Evolutionary conservation across 257 asterid genomes (phyloP).

Genomic region (Pogostemon cablin): DNA sequence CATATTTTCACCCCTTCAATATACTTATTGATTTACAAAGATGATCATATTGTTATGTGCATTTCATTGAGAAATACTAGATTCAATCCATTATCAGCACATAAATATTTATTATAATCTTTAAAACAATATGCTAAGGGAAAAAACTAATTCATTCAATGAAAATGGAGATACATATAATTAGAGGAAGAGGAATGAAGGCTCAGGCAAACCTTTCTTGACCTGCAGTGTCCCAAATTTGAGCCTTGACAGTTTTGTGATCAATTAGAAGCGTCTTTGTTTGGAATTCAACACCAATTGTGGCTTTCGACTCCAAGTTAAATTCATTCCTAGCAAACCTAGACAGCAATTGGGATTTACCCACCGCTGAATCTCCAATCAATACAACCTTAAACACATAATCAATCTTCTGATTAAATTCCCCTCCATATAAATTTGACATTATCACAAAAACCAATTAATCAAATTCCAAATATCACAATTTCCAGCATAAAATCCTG

Average conservation of each 20-base stretch:
- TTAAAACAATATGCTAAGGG: background rate
- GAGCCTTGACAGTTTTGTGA: slow-evolving; percentile 82
- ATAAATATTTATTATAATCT: background rate
- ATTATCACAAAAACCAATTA: slow-evolving; percentile 39
- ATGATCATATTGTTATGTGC: too few relatives aligned
- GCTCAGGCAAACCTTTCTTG: slow-evolving; percentile 62
- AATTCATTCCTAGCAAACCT: slow-evolving; percentile 91
- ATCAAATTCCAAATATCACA: slow-evolving; percentile 32
- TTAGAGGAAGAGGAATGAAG: background rate
- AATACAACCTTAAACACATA: slow-evolving; percentile 83
- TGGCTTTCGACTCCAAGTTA: slow-evolving; percentile 82
- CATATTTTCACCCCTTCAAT: background rate
- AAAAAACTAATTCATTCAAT: background rate
- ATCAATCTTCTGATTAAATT: slow-evolving; percentile 81
- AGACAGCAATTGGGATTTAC: slow-evolving; percentile 87
- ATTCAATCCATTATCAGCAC: background rate
- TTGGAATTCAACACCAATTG: slow-evolving; percentile 90
- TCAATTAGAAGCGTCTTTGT: slow-evolving; percentile 81
- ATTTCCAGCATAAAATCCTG: background rate
- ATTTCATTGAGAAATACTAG: background rate
- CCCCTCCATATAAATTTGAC: slow-evolving; percentile 78
- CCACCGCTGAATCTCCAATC: slow-evolving; percentile 90
- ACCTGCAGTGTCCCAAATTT: slow-evolving; percentile 98
- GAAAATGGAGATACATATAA: background rate
- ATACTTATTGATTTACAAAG: background rate